phyloP scores from a whole-genome alignment of 208 protist genomes.

The Crithidia mellificae region DNA sequence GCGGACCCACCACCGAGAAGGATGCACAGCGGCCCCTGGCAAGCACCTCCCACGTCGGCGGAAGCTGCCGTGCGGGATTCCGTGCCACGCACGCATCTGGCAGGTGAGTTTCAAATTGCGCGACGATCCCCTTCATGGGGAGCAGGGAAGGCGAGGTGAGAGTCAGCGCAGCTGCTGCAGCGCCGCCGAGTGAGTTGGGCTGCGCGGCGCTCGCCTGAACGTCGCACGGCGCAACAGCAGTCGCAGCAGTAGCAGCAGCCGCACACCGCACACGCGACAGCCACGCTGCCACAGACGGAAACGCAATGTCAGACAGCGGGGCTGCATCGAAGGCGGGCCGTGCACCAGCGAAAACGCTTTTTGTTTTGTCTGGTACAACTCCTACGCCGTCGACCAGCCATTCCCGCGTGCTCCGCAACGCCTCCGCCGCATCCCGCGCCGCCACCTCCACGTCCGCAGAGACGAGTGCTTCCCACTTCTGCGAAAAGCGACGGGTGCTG shows the following conservation, averaged over 20 bases:
- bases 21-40: background rate
- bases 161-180: too few species aligned
- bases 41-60: slow-evolving; percentile 1
- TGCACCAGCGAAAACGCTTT: too few species aligned
- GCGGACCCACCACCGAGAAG: slow-evolving; percentile 6
- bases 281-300: background rate
- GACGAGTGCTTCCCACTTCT: slow-evolving; percentile 1
- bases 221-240: too few species aligned
- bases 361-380: too few species aligned
- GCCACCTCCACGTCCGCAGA: slow-evolving; percentile 16
- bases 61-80: background rate
- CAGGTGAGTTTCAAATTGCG: too few species aligned
- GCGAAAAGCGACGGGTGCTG: background rate
- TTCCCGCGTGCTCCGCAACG: background rate
- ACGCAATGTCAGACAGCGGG: background rate
- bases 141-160: slow-evolving; percentile 1
- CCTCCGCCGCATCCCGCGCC: slow-evolving; percentile 8
- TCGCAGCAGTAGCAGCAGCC: too few species aligned
- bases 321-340: too few species aligned
- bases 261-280: slow-evolving; percentile 4
- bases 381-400: too few species aligned
- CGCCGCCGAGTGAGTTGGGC: too few species aligned
- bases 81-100: background rate
- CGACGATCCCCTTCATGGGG: background rate
- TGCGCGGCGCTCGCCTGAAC: too few species aligned